Percentiles rank a stretch among this genome's conserved stretches.
These are phyloP conservation scores for Hericium alpestre DNA, from an alignment of 768 basidiomycete genomes.

Conservation along the genomic window DNA sequence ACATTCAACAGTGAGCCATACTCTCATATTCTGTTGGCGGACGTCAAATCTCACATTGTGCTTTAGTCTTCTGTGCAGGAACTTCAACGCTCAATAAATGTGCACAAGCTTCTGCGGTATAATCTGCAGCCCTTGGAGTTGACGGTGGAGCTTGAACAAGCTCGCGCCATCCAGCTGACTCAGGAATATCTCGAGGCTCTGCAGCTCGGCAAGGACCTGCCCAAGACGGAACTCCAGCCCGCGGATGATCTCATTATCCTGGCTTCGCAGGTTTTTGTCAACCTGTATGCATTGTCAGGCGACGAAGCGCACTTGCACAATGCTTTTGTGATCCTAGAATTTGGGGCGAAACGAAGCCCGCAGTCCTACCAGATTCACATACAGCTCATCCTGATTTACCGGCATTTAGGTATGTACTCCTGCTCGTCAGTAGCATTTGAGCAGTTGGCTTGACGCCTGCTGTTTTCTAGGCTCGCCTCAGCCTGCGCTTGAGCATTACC, in stretches of 20 bases:
- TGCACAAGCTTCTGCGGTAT: slow-evolving; percentile 62
- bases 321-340: slow-evolving; percentile 61
- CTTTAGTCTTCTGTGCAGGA: slow-evolving; percentile 39
- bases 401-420: slow-evolving; percentile 50
- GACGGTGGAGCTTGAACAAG: slow-evolving; percentile 45
- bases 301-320: slow-evolving; percentile 52
- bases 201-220: slow-evolving; percentile 52
- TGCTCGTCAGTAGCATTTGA: not conserved
- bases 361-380: slow-evolving; percentile 73
- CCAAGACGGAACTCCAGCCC: slow-evolving; percentile 73
- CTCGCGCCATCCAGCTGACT: slow-evolving; percentile 41
- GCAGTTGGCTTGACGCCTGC: not conserved
- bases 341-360: slow-evolving; percentile 58
- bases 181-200: slow-evolving; percentile 59
- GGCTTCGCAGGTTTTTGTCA: slow-evolving; percentile 57
- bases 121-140: slow-evolving; percentile 39
- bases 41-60: no score
- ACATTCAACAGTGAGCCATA: slow-evolving; percentile 32
- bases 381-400: slow-evolving; percentile 71
- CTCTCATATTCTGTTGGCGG: no score
- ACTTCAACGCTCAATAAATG: slow-evolving; percentile 62
- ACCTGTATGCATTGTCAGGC: slow-evolving; percentile 45
- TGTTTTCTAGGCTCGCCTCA: slow-evolving; percentile 52
- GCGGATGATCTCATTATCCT: slow-evolving; percentile 79
- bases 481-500: slow-evolving; percentile 70